Base-by-base conservation (phyloP, 441 rosid species). In the Arabidopsis hybrid region DNA sequence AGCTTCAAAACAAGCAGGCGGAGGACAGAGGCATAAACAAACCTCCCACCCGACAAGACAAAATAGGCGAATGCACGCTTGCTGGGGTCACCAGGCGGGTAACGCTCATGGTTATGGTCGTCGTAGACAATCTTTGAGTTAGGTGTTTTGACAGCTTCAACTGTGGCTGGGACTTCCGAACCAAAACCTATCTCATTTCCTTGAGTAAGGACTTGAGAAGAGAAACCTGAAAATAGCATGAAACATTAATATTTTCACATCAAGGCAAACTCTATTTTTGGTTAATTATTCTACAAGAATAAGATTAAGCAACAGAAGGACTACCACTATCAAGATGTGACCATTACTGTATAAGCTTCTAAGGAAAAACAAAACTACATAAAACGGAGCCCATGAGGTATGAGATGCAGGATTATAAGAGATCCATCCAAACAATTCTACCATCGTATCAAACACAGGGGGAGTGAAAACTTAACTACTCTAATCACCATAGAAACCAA, bases 41-140 rank as follows among this genome's bases (percentile, higher is more conserved):
- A 94, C 83, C 97, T 87, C 46, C 99, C 99, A 71, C 99, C 99
- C 0, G 97, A 76, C 70, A 94, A 65, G 75, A 89, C 95, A 47
- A 94, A 94, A 80, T 94, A 94, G 42, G 99, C 97, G 68, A 94
- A 94, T 10, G 99, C 99, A 42, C 99, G 93, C 80, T 92, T 95
- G 92, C 94, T 89, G 69, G 97, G 97, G 73, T 95, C 97, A 56
- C 99, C 97, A 16, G 99, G 99, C 13, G 97, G 97, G 77, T 67
- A 86, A 38, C 97, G 92, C 84, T 92, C 97, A 32, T 94, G 97
- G 75, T 89, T 94, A 71, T 88, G 76, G 77, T 92, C 89, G 7
- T 95, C 99, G 31, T 95, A 95, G 10, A 85, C 83, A 58, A 95
- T 87, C 79, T 91, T 92, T 6, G 97, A 85, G 61, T 85, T 83